A percentile compares a stretch with the other conserved stretches of the same genome.
phyloP scores from a whole-genome alignment of 495 filamentous ascomycete genomes.

The Lichina pygmaea region DNA sequence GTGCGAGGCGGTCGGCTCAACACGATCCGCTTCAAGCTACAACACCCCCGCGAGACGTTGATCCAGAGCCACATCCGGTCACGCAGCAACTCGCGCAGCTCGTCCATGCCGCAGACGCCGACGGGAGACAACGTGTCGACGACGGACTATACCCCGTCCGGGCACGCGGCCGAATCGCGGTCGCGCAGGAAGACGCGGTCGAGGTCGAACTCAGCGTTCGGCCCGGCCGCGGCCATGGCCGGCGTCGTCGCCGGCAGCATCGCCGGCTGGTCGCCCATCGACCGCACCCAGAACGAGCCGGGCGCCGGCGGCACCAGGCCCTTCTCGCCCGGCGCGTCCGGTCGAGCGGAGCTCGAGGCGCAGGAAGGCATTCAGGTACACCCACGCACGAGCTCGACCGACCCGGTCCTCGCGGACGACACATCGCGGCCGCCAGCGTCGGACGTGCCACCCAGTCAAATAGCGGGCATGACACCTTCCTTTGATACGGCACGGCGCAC shows the following conservation, averaged over 20 bases:
- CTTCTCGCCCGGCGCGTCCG: too few relatives aligned
- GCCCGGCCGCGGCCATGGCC: conserved; percentile 62
- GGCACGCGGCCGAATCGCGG: conserved; percentile 54
- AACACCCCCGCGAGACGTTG: conserved; percentile 51
- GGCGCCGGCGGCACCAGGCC: too few relatives aligned
- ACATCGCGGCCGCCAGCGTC: too few relatives aligned
- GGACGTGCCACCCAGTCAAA: too few relatives aligned
- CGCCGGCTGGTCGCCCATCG: conserved; percentile 65
- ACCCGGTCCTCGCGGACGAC: too few relatives aligned
- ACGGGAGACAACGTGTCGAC: conserved; percentile 19
- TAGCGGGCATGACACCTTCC: too few relatives aligned
- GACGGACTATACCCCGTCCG: conserved; percentile 28
- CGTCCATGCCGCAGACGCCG: conserved; percentile 46
- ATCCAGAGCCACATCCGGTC: conserved; percentile 19
- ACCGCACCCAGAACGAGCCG: conserved; percentile 9
- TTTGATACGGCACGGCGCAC: too few relatives aligned
- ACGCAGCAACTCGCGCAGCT: conserved; percentile 45
- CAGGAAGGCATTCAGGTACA: background rate
- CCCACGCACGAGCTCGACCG: background rate
- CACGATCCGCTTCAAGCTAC: conserved; percentile 59
- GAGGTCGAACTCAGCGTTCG: conserved; percentile 65
- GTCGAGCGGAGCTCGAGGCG: background rate
- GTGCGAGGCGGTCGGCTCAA: conserved; percentile 66
- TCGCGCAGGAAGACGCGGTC: conserved; percentile 46
- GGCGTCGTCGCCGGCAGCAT: conserved; percentile 73